Conservation (phyloP, 352 stramenopile genomes). For the Phytophthora boehmeriae region DNA sequence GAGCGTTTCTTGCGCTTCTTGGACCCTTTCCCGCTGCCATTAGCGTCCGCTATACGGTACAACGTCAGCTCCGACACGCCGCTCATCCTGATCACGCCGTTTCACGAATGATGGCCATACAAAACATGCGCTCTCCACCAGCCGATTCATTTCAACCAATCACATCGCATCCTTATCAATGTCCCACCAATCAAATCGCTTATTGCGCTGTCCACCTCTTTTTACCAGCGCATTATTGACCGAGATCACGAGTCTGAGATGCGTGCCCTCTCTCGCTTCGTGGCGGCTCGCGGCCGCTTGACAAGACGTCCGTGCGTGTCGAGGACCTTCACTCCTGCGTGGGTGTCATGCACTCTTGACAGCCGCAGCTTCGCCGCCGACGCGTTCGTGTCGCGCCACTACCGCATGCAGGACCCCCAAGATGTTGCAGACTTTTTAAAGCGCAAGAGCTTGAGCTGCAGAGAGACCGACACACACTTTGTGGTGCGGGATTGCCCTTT, state of each 20-base stretch:
- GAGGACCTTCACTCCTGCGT: slow-evolving; percentile 2
- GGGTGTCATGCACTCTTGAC: background rate
- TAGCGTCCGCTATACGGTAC: slow-evolving; percentile 35
- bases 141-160: slow-evolving; percentile 33
- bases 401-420: slow-evolving; percentile 64
- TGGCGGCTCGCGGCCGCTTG: slow-evolving; percentile 12
- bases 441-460: slow-evolving; percentile 69
- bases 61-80: slow-evolving; percentile 36
- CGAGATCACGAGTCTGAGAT: slow-evolving; percentile 21
- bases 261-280: slow-evolving; percentile 25
- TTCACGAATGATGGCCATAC: no score
- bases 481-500: slow-evolving; percentile 88
- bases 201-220: background rate
- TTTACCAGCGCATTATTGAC: slow-evolving; percentile 11
- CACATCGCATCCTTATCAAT: background rate
- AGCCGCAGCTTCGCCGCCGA: slow-evolving; percentile 34
- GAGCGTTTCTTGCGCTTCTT: slow-evolving; percentile 77
- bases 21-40: slow-evolving; percentile 27
- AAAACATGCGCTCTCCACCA: slow-evolving; percentile 22
- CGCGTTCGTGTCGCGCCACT: slow-evolving; percentile 84
- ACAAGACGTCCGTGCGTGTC: slow-evolving; percentile 5
- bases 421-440: slow-evolving; percentile 74
- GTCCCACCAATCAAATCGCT: slow-evolving; percentile 1
- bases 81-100: slow-evolving; percentile 34
- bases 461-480: slow-evolving; percentile 81